Conservation (phyloP, 192 early-diverging fungal genomes). For the Coemansia sp. region DNA sequence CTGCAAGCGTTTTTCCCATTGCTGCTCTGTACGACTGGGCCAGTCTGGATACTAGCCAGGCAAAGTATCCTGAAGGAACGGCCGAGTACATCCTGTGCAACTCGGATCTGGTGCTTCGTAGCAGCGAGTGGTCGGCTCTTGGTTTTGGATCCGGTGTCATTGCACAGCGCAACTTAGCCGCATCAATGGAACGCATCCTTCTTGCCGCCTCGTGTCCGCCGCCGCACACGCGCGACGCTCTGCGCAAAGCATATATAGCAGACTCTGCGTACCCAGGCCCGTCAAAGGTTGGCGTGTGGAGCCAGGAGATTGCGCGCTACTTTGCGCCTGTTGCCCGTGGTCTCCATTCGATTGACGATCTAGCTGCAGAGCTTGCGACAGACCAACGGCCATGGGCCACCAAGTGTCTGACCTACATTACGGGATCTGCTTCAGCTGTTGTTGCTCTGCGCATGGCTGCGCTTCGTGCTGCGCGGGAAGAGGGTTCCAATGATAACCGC, state of each 20-base stretch:
- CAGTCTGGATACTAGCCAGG: slow-evolving; percentile 5
- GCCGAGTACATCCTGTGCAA: slow-evolving; percentile 37
- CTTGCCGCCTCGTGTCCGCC: slow-evolving; percentile 49
- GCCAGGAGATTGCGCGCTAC: slow-evolving; percentile 24
- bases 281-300: slow-evolving; percentile 37
- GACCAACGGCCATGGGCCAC: slow-evolving; percentile 29
- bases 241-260: slow-evolving; percentile 37
- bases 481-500: background rate
- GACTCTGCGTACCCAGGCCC: slow-evolving; percentile 46
- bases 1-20: slow-evolving; percentile 14
- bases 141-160: slow-evolving; percentile 27
- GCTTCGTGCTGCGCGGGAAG: slow-evolving; percentile 12
- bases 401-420: slow-evolving; percentile 11
- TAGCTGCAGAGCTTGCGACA: slow-evolving; percentile 8
- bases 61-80: slow-evolving; percentile 14
- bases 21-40: slow-evolving; percentile 40
- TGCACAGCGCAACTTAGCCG: slow-evolving; percentile 26
- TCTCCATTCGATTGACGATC: background rate
- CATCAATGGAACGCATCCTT: slow-evolving; percentile 24
- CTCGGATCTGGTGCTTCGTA: slow-evolving; percentile 21
- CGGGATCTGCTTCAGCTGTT: background rate
- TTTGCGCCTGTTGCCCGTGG: slow-evolving; percentile 31
- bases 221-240: slow-evolving; percentile 35
- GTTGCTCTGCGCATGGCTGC: slow-evolving; percentile 27
- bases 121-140: slow-evolving; percentile 39